Percentiles rank a stretch among this genome's conserved stretches.
phyloP scores from a whole-genome alignment of 805 yeast species.

The Hanseniaspora guilliermondii region DNA sequence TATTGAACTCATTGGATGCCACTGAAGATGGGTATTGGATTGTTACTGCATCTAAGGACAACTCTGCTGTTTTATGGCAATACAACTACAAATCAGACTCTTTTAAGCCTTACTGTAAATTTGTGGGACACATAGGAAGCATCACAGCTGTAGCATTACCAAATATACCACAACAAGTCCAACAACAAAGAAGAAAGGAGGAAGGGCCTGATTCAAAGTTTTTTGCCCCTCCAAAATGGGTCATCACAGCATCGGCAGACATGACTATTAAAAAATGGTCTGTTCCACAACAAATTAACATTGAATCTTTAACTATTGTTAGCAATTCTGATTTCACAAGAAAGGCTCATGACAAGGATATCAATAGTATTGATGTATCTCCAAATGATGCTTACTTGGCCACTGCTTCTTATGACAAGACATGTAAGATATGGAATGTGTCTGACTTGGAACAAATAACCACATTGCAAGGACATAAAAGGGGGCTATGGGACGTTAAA shows the following conservation, averaged over 20 bases:
- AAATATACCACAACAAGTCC: conserved; percentile 23
- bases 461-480: conserved; percentile 73
- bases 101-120: conserved; percentile 42
- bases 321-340: conserved; percentile 73
- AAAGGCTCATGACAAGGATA: conserved; percentile 94
- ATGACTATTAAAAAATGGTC: conserved; percentile 78
- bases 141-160: conserved; percentile 75
- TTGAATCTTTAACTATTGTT: conserved; percentile 26
- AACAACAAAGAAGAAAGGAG: conserved; percentile 14
- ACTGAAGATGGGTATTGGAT: conserved; percentile 78
- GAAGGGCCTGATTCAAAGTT: conserved; percentile 18
- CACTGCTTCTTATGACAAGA: conserved; percentile 87
- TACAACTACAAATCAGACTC: conserved; percentile 35
- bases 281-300: conserved; percentile 37
- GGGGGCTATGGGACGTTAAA: conserved; percentile 87
- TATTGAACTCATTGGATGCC: conserved; percentile 67
- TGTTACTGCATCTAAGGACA: conserved; percentile 84
- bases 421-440: conserved; percentile 79
- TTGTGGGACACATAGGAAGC: conserved; percentile 77
- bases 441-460: conserved; percentile 81
- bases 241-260: conserved; percentile 76
- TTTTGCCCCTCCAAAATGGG: conserved; percentile 41
- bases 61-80: conserved; percentile 73
- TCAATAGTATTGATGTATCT: conserved; percentile 77
- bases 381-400: conserved; percentile 83